These are phyloP conservation scores for Trichosporon faecale DNA, from an alignment of 1,284 basidiomycete species.

Conservation along the genomic window DNA sequence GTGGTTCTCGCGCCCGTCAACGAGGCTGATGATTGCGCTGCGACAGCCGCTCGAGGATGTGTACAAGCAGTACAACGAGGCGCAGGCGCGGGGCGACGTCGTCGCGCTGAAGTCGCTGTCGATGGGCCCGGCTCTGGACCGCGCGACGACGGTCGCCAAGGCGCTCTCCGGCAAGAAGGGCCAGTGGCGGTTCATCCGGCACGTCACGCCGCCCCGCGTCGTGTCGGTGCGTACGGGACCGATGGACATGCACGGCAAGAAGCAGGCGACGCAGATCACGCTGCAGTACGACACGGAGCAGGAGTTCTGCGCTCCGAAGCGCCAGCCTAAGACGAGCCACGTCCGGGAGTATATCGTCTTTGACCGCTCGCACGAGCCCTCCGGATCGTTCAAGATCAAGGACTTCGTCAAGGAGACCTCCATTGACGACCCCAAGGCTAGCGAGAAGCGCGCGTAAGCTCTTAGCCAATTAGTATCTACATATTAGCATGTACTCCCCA, in stretches of 20 bases:
- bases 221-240: conserved; percentile 13
- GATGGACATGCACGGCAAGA: not conserved
- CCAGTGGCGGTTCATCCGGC: conserved; percentile 5
- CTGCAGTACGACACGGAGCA: conserved; percentile 20
- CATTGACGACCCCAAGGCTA: not conserved
- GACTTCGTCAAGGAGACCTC: conserved; percentile 42
- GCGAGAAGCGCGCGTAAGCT: not conserved
- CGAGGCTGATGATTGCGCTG: not conserved
- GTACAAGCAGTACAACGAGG: conserved; percentile 18
- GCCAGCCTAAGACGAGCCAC: not conserved
- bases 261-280: conserved; percentile 12
- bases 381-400: conserved; percentile 11
- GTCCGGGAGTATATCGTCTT: conserved; percentile 19
- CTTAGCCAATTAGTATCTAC: not conserved
- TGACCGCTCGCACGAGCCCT: not conserved
- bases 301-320: conserved; percentile 1
- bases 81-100: conserved; percentile 15
- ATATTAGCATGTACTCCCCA: not conserved
- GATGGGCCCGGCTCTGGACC: conserved; percentile 10
- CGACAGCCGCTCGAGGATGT: not conserved
- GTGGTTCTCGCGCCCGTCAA: not conserved
- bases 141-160: conserved; percentile 4
- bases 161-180: conserved; percentile 3
- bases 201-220: conserved; percentile 10
- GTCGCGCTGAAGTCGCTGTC: not conserved